Percentiles rank a stretch among this genome's conserved stretches.
phyloP scores from a whole-genome alignment of 768 basidiomycete genomes.

The Daedaleopsis nitida region DNA sequence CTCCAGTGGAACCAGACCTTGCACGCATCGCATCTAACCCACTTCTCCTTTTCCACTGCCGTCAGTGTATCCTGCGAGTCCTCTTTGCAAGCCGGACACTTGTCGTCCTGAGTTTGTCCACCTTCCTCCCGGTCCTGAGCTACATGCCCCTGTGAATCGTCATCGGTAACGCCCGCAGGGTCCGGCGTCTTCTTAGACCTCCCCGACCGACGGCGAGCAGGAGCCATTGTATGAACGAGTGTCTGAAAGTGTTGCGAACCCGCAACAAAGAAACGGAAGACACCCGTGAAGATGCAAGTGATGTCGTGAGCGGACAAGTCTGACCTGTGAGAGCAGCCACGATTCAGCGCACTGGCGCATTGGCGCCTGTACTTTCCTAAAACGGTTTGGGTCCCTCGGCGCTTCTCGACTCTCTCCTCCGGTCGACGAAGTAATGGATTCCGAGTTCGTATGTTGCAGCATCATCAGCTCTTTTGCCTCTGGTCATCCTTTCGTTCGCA shows the following conservation, averaged over 20 bases:
- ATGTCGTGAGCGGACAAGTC: background rate
- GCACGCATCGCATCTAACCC: conserved; percentile 84
- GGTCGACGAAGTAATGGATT: no score
- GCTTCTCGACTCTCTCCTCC: background rate
- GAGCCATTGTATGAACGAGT: conserved; percentile 39
- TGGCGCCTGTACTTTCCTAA: background rate
- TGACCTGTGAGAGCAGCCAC: conserved; percentile 4
- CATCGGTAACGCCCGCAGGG: conserved; percentile 24
- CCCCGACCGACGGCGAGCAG: conserved; percentile 42
- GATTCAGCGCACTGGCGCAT: background rate
- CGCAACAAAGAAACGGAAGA: background rate
- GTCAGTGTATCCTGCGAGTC: conserved; percentile 34
- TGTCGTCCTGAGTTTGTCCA: conserved; percentile 19
- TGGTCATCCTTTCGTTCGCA: no score
- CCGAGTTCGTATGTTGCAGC: no score
- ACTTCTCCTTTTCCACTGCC: conserved; percentile 64
- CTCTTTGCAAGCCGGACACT: conserved; percentile 55
- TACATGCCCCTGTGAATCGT: conserved; percentile 10
- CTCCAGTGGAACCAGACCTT: conserved; percentile 85
- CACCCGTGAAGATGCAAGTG: background rate
- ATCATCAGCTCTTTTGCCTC: no score
- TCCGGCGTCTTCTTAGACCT: conserved; percentile 35
- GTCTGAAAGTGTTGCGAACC: background rate
- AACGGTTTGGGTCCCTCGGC: background rate
- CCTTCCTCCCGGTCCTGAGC: conserved; percentile 26